Base-by-base conservation (phyloP, 1,284 basidiomycete genomes). In the Malassezia nana region DNA sequence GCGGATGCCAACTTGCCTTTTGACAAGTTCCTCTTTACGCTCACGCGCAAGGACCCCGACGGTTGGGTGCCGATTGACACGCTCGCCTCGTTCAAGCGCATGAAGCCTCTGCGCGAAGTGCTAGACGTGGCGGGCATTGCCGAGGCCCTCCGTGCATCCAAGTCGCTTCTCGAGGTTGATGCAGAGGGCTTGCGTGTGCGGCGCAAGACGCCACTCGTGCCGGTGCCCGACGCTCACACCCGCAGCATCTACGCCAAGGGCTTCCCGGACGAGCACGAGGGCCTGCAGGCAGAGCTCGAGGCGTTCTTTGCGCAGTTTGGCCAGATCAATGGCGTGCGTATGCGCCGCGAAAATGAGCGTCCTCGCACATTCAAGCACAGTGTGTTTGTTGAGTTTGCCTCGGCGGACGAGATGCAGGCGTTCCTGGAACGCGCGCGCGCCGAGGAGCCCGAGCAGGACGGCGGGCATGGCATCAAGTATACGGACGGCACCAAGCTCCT, bases 11-110 rank as follows among this genome's bases (percentile, higher is more conserved):
- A 98, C 77, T 81, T 98, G 45, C 92, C 94, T 12, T 91, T 84
- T 67, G 94, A 96, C 82, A 90, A 87, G 84, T 96, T 94, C 79
- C 89, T 96, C 83, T 96, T 67, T 53, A 68, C 64, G 31, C 60
- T 70, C 32, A 64, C 67, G 35, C 63, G 64, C 47, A 70, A 67
- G 48, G 62, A 69, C 50, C 62, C 70, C 12, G 63, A 71, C 39
- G 91, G 95, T 64, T 98, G 89, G 90, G 83, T 96, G 9, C 84
- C 89, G 1, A 81, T 96, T 72, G 78, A 84, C 54, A 89, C 85
- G 3, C 82, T 98, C 56, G 81, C 86, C 3, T 90, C 88, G 9
- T 98, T 96, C 83, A 95, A 94, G 78, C 86, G 91, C 55, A 96
- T 96, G 91, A 77, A 62, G 74, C 77, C 42, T 82, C 84, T 75